Evolutionary conservation across 495 filamentous ascomycete species (phyloP).

Genomic region (Viridothelium virens): DNA sequence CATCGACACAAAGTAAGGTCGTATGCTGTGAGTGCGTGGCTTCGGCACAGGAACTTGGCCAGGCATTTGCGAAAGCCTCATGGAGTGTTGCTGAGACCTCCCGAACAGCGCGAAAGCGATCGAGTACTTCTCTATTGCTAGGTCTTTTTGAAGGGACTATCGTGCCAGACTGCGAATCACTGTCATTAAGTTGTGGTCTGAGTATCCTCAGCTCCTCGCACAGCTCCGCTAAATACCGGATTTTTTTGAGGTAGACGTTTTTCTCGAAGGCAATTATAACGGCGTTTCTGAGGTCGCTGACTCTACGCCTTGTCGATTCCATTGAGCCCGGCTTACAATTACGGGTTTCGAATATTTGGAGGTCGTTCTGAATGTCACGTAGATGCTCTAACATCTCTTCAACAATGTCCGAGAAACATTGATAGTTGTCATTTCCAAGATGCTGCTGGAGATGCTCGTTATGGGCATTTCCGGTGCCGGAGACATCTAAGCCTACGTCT

Average conservation of each 20-base stretch:
- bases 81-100: conserved; percentile 33
- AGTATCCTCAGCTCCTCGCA: neutral
- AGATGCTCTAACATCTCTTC: neutral
- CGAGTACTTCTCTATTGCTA: conserved; percentile 10
- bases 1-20: conserved; percentile 33
- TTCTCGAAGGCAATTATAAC: neutral
- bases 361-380: neutral
- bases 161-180: neutral
- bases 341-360: neutral
- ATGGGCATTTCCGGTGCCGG: neutral
- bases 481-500: neutral
- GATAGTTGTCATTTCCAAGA: neutral
- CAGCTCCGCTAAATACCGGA: neutral
- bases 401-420: neutral
- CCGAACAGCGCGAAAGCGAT: conserved; percentile 24
- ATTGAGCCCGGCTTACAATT: too few relatives aligned
- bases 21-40: conserved; percentile 31
- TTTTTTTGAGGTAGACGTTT: neutral
- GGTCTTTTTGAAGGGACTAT: neutral
- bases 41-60: conserved; percentile 20
- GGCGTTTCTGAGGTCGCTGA: neutral
- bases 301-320: too few relatives aligned
- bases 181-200: neutral
- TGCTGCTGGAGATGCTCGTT: neutral
- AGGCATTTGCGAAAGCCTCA: conserved; percentile 32